Evolutionary conservation across 1,284 basidiomycete species (phyloP), one percentile per base, ranked within the genome.

Genomic region (Schizophyllum amplum): DNA sequence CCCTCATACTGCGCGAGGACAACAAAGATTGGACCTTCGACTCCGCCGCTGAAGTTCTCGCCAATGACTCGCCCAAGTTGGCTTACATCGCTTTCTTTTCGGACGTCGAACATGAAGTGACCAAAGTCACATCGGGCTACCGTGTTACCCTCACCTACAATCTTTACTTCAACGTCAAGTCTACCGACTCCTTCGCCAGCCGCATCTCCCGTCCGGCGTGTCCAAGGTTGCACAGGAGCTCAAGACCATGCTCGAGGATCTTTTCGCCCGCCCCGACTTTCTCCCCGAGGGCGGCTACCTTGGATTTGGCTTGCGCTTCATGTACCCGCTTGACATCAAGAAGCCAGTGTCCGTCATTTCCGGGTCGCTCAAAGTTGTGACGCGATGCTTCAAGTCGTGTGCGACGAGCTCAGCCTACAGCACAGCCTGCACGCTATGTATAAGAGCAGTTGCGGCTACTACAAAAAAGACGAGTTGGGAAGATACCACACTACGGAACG

Each of bases 91-190:
- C 73, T 1, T 75, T 73, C 55, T 72, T 64, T 59, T 65, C 67
- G 33, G 74, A 79, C 59, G 66, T 74, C 50, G 69, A 74, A 50
- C 73, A 78, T 58, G 70, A 77, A 59, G 70, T 79, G 21, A 57
- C 65, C 4, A 66, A 66, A 0, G 70, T 80, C 27, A 67, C 55
- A 1, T 66, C 66, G 4, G 76, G 77, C 0, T 66, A 69, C 51
- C 71, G 73, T 1, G 62, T 79, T 25, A 78, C 74, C 2, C 61
- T 80, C 53, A 73, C 75, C 0, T 77, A 73, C 59, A 72, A 71
- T 57, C 66, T 76, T 24, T 68, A 71, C 55, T 64, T 68, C 24
- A 53, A 47, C 17, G 52, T 52, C 21, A 42, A 42, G 33, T 42
- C 33, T 2, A 55, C 20, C 20, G 22, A 27, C 20, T 7, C 4